Evolutionary conservation across 2,329 filamentous ascomycete species (phyloP).

Genomic region (Trichoderma atrobrunneum): DNA sequence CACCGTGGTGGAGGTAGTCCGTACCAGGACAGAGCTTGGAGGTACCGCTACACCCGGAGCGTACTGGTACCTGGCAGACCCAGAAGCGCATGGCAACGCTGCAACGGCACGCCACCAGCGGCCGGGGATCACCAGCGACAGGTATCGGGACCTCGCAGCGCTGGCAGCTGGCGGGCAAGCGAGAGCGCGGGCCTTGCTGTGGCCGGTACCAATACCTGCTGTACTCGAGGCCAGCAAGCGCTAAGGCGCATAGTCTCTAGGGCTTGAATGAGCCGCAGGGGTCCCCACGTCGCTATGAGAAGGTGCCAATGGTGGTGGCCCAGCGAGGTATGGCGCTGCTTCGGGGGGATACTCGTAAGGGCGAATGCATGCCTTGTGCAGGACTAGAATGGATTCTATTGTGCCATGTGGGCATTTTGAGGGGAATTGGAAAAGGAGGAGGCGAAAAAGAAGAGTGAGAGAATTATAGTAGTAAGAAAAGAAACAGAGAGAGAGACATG

Average conservation of each 20-base stretch:
- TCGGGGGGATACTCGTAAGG: background rate
- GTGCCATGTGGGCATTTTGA: background rate
- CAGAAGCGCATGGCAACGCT: constrained; percentile 16
- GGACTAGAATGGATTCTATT: background rate
- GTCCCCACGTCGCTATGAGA: constrained; percentile 9
- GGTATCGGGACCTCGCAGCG: background rate
- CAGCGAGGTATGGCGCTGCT: background rate
- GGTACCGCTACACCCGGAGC: background rate
- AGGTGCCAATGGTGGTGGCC: background rate
- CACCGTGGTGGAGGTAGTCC: background rate
- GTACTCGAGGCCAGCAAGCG: background rate
- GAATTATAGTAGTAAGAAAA: background rate
- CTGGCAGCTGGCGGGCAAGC: background rate
- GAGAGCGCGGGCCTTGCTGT: background rate
- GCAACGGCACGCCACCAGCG: constrained; percentile 9
- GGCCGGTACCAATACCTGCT: background rate
- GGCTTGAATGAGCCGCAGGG: constrained; percentile 10
- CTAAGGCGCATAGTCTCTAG: constrained; percentile 5
- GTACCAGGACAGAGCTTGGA: background rate
- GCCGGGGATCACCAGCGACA: background rate
- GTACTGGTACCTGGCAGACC: background rate
- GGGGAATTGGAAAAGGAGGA: background rate
- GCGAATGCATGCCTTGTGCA: background rate
- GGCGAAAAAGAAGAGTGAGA: background rate
- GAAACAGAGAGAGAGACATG: background rate